Conservation (phyloP, 208 protist species). For the Leishmania martiniquensis region DNA sequence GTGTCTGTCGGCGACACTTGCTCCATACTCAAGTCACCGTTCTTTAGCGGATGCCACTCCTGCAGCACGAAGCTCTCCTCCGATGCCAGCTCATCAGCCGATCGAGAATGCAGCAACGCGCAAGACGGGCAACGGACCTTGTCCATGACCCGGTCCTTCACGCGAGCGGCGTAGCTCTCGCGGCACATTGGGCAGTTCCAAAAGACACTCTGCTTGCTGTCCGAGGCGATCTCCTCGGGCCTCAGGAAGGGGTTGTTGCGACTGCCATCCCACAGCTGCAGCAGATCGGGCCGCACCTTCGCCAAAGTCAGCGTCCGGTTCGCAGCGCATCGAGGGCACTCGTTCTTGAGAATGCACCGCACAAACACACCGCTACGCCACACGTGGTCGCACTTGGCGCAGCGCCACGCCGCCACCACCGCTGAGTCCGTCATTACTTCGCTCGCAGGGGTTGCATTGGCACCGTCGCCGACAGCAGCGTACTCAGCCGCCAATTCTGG, state of each 20-base stretch:
- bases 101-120: conserved; percentile 35
- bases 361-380: conserved; percentile 80
- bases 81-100: conserved; percentile 30
- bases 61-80: conserved; percentile 52
- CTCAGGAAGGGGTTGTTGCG: conserved; percentile 73
- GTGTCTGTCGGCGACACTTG: conserved; percentile 46
- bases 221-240: conserved; percentile 39
- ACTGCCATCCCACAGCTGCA: conserved; percentile 57
- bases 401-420: conserved; percentile 61
- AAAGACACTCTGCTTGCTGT: conserved; percentile 46
- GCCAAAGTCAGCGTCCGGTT: conserved; percentile 36
- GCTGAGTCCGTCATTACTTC: conserved; percentile 52
- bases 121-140: conserved; percentile 70
- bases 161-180: conserved; percentile 60
- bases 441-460: conserved; percentile 41
- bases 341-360: conserved; percentile 66
- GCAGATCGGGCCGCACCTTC: conserved; percentile 43
- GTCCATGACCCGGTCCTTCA: conserved; percentile 63
- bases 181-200: conserved; percentile 68
- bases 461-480: conserved; percentile 26
- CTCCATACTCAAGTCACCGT: conserved; percentile 76
- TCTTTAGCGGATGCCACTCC: conserved; percentile 87
- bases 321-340: conserved; percentile 61
- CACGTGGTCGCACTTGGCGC: conserved; percentile 43
- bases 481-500: conserved; percentile 77